These are phyloP conservation scores for Amesomyces nigricolor DNA, from an alignment of 2,329 filamentous ascomycete genomes.

Conservation along the genomic window DNA sequence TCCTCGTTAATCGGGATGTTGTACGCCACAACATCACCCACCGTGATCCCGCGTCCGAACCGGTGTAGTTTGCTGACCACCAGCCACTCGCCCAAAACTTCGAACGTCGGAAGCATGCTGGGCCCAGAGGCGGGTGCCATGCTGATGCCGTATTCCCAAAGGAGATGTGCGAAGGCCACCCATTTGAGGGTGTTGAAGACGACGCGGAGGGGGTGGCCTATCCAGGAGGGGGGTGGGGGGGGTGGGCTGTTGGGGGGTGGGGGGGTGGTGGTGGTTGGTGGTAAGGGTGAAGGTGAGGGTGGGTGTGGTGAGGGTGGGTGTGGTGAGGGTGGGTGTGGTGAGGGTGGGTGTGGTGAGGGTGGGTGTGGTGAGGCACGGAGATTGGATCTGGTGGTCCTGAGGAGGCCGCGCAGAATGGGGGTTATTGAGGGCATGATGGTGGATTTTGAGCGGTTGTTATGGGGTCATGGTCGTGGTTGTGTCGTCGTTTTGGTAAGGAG, in stretches of 20 bases:
- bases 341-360: neutral
- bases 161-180: constrained; percentile 45
- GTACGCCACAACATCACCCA: constrained; percentile 84
- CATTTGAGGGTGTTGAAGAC: constrained; percentile 43
- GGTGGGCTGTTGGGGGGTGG: neutral
- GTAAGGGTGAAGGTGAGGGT: neutral
- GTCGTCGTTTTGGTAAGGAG: neutral
- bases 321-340: neutral
- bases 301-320: neutral
- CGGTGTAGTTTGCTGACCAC: constrained; percentile 63
- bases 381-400: constrained; percentile 2
- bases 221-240: constrained; percentile 23
- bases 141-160: constrained; percentile 56
- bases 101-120: constrained; percentile 86
- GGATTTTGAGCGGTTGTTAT: neutral
- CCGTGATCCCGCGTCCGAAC: constrained; percentile 56
- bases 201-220: constrained; percentile 38
- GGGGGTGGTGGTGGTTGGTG: neutral
- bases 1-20: constrained; percentile 62
- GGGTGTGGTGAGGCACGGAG: neutral
- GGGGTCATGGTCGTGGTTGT: constrained; percentile 3
- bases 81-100: constrained; percentile 60
- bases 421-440: constrained; percentile 6
- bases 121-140: constrained; percentile 60
- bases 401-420: constrained; percentile 10